Percentiles rank a stretch among this genome's conserved stretches.
Conservation (phyloP, 768 basidiomycete genomes). For the Pleurotus eryngii region DNA sequence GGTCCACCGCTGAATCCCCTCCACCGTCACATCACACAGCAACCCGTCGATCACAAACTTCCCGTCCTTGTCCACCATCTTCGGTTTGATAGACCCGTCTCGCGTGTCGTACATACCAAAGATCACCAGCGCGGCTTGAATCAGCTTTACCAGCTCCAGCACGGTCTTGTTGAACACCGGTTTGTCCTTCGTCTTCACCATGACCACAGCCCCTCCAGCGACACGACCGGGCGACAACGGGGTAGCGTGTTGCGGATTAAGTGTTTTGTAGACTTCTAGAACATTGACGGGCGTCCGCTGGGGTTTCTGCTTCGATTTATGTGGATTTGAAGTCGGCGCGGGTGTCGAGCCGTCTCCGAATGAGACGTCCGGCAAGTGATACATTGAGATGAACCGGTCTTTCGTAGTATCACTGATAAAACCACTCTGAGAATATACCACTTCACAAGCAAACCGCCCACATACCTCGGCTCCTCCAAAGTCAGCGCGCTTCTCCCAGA, state of each 20-base stretch:
- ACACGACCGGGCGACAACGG: slow-evolving; percentile 10
- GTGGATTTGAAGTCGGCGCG: slow-evolving; percentile 17
- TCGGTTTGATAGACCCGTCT: background rate
- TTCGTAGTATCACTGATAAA: slow-evolving; percentile 67
- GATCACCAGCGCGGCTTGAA: slow-evolving; percentile 68
- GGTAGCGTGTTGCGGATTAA: slow-evolving; percentile 10
- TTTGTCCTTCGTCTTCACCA: slow-evolving; percentile 30
- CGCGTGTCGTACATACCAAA: slow-evolving; percentile 54
- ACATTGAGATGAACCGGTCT: slow-evolving; percentile 73
- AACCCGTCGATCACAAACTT: slow-evolving; percentile 52
- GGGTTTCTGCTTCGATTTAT: background rate
- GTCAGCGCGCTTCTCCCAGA: slow-evolving; percentile 74
- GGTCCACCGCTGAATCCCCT: slow-evolving; percentile 69
- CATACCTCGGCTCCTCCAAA: slow-evolving; percentile 70
- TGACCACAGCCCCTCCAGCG: slow-evolving; percentile 9
- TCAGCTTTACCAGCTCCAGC: slow-evolving; percentile 70
- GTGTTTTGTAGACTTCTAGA: slow-evolving; percentile 3
- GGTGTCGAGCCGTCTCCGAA: background rate
- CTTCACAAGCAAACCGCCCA: slow-evolving; percentile 6
- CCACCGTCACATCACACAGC: slow-evolving; percentile 73
- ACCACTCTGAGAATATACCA: slow-evolving; percentile 3
- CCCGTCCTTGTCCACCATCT: background rate
- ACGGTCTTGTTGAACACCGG: slow-evolving; percentile 60
- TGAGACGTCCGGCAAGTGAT: slow-evolving; percentile 48
- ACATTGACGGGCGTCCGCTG: slow-evolving; percentile 1